phyloP scores from a whole-genome alignment of 108 stramenopile species.

The Skeletonema menzelii region DNA sequence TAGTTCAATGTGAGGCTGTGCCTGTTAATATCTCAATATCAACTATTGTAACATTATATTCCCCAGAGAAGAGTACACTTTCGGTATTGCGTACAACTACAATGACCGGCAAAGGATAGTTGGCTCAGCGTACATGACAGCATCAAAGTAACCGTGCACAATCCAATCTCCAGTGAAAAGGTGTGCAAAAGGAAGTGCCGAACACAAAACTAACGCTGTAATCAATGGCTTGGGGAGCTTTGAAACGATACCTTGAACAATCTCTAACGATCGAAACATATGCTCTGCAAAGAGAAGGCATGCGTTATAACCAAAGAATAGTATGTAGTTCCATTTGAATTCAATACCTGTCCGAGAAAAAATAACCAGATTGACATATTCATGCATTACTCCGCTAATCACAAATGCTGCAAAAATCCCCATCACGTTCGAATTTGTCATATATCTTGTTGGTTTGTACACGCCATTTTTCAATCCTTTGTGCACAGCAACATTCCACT shows the following conservation, averaged over 20 bases:
- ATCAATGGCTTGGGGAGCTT: slow-evolving; percentile 37
- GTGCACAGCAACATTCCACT: slow-evolving; percentile 75
- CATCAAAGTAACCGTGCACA: slow-evolving; percentile 31
- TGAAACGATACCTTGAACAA: slow-evolving; percentile 27
- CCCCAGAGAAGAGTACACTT: too few relatives aligned
- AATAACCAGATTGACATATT: slow-evolving; percentile 47
- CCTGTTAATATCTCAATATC: neutral
- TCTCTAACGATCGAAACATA: slow-evolving; percentile 14
- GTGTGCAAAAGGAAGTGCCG: slow-evolving; percentile 52
- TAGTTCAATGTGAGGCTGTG: neutral
- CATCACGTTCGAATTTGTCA: slow-evolving; percentile 4
- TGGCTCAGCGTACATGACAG: slow-evolving; percentile 1
- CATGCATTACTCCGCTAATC: slow-evolving; percentile 51
- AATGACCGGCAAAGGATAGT: neutral
- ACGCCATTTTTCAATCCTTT: slow-evolving; percentile 64
- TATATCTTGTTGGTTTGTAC: slow-evolving; percentile 61
- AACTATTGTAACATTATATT: neutral
- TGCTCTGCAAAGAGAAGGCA: slow-evolving; percentile 43
- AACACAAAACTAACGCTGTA: slow-evolving; percentile 42
- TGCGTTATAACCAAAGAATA: slow-evolving; percentile 65
- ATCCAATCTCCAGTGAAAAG: slow-evolving; percentile 56
- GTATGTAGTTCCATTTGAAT: slow-evolving; percentile 39
- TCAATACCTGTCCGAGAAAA: slow-evolving; percentile 5
- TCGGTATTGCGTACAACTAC: neutral
- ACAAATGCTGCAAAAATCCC: slow-evolving; percentile 51